Evolutionary conservation across 306 rosid species (phyloP).

Genomic region (Carpinus fangiana): DNA sequence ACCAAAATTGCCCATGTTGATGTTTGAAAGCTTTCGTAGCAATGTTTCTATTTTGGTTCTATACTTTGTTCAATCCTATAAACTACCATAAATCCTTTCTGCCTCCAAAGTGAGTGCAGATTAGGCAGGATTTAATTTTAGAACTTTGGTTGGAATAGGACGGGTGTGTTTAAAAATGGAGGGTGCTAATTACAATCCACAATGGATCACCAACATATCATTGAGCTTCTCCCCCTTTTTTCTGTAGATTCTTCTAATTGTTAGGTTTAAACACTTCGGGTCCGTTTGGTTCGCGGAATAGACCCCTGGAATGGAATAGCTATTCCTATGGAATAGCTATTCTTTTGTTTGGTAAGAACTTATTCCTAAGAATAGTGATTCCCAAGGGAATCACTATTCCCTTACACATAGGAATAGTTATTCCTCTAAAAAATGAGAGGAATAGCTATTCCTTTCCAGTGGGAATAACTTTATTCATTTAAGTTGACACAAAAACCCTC

Average conservation of each 20-base stretch:
- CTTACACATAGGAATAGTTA: too few relatives aligned
- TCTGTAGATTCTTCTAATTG: not conserved
- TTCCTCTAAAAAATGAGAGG: too few relatives aligned
- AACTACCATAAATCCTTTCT: slow-evolving; percentile 7
- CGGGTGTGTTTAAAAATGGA: not conserved
- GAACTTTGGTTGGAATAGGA: not conserved
- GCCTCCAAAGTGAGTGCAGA: slow-evolving; percentile 10
- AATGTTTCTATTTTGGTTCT: slow-evolving; percentile 14
- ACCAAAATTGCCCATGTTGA: not conserved
- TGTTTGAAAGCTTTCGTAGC: slow-evolving; percentile 5
- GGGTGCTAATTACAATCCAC: not conserved
- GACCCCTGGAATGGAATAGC: too few relatives aligned
- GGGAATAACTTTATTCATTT: too few relatives aligned
- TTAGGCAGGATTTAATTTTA: slow-evolving; percentile 11
- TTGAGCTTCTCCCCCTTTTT: not conserved
- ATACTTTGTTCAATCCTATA: not conserved
- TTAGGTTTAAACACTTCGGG: slow-evolving; percentile 12
- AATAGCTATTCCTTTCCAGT: too few relatives aligned
- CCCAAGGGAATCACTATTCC: too few relatives aligned
- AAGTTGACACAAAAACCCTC: too few relatives aligned
- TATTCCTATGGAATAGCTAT: too few relatives aligned
- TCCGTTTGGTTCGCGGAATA: too few relatives aligned
- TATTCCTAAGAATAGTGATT: too few relatives aligned
- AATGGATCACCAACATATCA: not conserved
- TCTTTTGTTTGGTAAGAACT: too few relatives aligned